Percentiles rank a stretch among this genome's conserved stretches.
phyloP scores from a whole-genome alignment of 345 rosid species.

The Syzygium aqueum region DNA sequence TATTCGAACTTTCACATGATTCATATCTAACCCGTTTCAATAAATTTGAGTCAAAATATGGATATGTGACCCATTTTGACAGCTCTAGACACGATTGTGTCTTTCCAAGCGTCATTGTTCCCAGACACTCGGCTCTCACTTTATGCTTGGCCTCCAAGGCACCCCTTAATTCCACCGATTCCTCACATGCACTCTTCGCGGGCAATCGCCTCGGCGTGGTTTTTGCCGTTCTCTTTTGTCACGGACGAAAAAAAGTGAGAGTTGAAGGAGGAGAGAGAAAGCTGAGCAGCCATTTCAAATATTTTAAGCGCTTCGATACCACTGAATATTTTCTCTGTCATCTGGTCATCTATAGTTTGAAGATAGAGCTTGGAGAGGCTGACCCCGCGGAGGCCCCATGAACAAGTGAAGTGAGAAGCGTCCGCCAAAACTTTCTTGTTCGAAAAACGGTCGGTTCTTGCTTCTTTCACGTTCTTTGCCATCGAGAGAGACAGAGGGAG shows the following conservation, averaged over 20 bases:
- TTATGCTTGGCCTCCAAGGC: not conserved
- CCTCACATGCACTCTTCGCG: not conserved
- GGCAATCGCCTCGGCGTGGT: not conserved
- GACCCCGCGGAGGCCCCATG: not conserved
- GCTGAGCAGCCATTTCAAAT: too few relatives aligned
- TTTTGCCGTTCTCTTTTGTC: too few relatives aligned
- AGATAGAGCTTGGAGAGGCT: not conserved
- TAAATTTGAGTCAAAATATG: not conserved
- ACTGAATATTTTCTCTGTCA: too few relatives aligned
- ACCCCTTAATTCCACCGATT: not conserved
- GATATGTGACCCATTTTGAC: not conserved
- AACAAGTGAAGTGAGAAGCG: not conserved
- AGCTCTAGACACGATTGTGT: not conserved
- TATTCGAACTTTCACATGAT: not conserved
- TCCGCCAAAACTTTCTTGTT: not conserved
- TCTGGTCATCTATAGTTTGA: not conserved
- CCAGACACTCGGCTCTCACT: not conserved
- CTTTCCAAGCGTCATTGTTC: not conserved
- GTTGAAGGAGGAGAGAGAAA: too few relatives aligned
- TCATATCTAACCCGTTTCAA: not conserved
- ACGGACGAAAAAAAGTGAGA: too few relatives aligned
- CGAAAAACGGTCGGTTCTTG: not conserved
- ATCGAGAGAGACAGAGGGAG: not conserved
- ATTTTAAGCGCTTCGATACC: too few relatives aligned
- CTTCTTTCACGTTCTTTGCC: not conserved